Conservation (phyloP, 2,329 filamentous ascomycete species). For the Waltergamsia citrina region DNA sequence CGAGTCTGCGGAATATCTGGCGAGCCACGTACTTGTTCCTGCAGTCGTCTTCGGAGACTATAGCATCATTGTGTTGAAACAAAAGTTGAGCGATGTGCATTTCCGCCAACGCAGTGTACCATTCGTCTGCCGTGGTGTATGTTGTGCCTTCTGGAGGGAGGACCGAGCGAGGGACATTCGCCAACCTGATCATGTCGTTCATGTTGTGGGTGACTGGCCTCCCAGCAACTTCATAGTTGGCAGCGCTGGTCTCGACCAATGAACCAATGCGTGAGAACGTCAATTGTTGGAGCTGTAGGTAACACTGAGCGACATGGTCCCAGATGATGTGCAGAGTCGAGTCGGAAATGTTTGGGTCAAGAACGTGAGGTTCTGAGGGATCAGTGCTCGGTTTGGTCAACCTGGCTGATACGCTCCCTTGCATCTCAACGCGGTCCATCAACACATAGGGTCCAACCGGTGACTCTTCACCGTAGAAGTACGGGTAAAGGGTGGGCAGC, state of each 20-base stretch:
- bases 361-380: no score
- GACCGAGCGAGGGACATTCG: conserved; percentile 10
- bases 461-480: no score
- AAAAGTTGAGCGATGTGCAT: conserved; percentile 24
- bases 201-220: conserved; percentile 28
- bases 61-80: conserved; percentile 26
- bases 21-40: conserved; percentile 22
- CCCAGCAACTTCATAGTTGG: no score
- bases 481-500: no score
- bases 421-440: no score
- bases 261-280: conserved; percentile 27
- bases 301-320: no score
- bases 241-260: no score
- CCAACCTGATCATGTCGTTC: conserved; percentile 21
- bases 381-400: no score
- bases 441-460: no score
- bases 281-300: conserved; percentile 24
- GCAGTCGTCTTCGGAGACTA: conserved; percentile 17
- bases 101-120: conserved; percentile 22
- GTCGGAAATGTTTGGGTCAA: no score
- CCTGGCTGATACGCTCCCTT: no score
- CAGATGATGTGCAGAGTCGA: no score
- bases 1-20: conserved; percentile 21
- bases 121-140: conserved; percentile 19
- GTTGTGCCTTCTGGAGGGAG: conserved; percentile 13